Evolutionary conservation across 1,284 basidiomycete species (phyloP).

Genomic region (Fomitopsis schrenkii): DNA sequence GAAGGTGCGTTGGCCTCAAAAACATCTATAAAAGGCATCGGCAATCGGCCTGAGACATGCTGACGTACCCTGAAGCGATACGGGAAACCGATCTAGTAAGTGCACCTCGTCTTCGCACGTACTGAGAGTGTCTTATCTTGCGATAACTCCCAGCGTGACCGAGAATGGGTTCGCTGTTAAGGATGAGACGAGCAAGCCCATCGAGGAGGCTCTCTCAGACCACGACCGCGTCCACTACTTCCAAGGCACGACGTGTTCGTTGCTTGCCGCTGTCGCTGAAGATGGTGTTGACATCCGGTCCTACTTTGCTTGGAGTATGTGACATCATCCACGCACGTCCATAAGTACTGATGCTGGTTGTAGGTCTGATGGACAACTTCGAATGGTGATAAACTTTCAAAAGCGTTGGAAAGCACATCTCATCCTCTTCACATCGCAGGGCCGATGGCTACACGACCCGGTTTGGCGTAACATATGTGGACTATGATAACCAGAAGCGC

Average conservation of each 20-base stretch:
- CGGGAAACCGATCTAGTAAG: constrained; percentile 61
- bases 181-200: constrained; percentile 52
- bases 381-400: constrained; percentile 47
- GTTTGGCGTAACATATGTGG: constrained; percentile 64
- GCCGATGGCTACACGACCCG: constrained; percentile 62
- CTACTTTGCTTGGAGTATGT: constrained; percentile 70
- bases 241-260: constrained; percentile 54
- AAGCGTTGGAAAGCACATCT: too few relatives aligned
- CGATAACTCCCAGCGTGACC: constrained; percentile 41
- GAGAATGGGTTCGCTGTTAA: constrained; percentile 75
- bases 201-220: constrained; percentile 60
- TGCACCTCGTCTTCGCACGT: not conserved
- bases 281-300: constrained; percentile 65
- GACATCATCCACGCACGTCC: not conserved
- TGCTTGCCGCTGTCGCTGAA: constrained; percentile 55
- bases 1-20: constrained; percentile 38
- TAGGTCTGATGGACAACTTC: constrained; percentile 69
- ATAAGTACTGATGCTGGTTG: not conserved
- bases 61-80: constrained; percentile 43
- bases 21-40: not conserved
- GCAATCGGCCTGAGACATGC: not conserved
- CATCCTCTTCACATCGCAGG: constrained; percentile 22
- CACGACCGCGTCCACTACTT: constrained; percentile 66
- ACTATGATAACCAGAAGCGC: constrained; percentile 68
- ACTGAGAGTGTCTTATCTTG: not conserved